Conservation (phyloP, 129 eudicot genomes). For the Flaveria robusta region DNA sequence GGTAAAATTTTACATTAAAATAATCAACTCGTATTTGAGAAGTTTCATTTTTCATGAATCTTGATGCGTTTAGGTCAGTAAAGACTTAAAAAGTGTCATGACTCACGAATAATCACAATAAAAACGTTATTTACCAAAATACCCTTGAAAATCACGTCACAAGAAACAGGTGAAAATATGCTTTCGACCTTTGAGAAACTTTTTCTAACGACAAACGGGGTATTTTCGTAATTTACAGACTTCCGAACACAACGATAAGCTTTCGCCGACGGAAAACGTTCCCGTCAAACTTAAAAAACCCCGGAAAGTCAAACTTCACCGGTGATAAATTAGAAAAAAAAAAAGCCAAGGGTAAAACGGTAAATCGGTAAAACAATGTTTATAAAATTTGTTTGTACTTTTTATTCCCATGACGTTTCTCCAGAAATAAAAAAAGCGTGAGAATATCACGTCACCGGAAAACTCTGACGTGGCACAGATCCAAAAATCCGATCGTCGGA, state of each 20-base stretch:
- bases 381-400: too few relatives aligned
- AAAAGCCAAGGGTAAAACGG: constrained; percentile 26
- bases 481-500: too few relatives aligned
- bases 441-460: too few relatives aligned
- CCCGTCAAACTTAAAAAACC: not conserved
- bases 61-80: constrained; percentile 16
- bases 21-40: constrained; percentile 4
- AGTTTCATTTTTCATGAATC: constrained; percentile 27
- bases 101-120: too few relatives aligned
- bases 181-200: not conserved
- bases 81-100: too few relatives aligned
- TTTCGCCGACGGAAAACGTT: constrained; percentile 21
- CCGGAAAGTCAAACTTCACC: constrained; percentile 22
- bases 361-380: not conserved
- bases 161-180: constrained; percentile 4
- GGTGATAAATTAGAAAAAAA: not conserved
- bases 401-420: too few relatives aligned
- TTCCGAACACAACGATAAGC: not conserved
- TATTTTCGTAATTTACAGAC: not conserved
- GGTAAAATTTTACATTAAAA: constrained; percentile 28
- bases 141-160: constrained; percentile 26
- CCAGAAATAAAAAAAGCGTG: too few relatives aligned
- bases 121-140: not conserved
- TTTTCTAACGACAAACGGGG: not conserved
- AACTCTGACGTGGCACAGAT: too few relatives aligned